Percentiles rank a stretch among this genome's conserved stretches.
These are phyloP conservation scores for Berberis vulgaris DNA, from an alignment of 164 flowering plant genomes.

Conservation along the genomic window DNA sequence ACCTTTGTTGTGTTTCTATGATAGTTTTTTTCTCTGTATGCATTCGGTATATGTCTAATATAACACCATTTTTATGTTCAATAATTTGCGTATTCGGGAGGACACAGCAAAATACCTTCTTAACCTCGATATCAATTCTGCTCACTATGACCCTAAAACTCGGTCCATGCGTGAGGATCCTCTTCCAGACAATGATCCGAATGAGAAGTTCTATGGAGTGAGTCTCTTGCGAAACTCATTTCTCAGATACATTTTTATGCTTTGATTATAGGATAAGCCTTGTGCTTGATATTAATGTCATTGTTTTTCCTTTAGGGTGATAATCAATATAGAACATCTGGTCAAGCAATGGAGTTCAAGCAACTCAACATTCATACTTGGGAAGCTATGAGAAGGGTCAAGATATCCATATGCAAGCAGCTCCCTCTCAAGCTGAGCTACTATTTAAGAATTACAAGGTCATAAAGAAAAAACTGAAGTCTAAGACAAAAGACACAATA, in stretches of 20 bases:
- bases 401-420: conserved; percentile 79
- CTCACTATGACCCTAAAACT: conserved; percentile 82
- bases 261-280: too few relatives aligned
- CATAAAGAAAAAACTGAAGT: conserved; percentile 54
- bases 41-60: neutral
- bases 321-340: conserved; percentile 56
- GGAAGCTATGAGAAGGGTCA: conserved; percentile 83
- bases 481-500: conserved; percentile 46
- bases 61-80: conserved; percentile 10
- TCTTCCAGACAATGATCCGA: conserved; percentile 80
- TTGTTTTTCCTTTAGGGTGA: conserved; percentile 36
- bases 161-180: conserved; percentile 95
- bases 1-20: neutral
- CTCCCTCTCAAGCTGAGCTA: conserved; percentile 76
- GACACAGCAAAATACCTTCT: conserved; percentile 85
- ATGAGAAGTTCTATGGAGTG: conserved; percentile 71
- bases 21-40: neutral
- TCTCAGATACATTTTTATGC: neutral
- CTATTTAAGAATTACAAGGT: conserved; percentile 45
- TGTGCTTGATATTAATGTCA: too few relatives aligned
- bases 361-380: conserved; percentile 62
- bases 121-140: conserved; percentile 85
- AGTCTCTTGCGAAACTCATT: conserved; percentile 7
- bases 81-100: conserved; percentile 89
- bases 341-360: conserved; percentile 74